A percentile compares a stretch with the other conserved stretches of the same genome.
phyloP scores from a whole-genome alignment of 139 green algal genomes.

The Asterochloris sp. region DNA sequence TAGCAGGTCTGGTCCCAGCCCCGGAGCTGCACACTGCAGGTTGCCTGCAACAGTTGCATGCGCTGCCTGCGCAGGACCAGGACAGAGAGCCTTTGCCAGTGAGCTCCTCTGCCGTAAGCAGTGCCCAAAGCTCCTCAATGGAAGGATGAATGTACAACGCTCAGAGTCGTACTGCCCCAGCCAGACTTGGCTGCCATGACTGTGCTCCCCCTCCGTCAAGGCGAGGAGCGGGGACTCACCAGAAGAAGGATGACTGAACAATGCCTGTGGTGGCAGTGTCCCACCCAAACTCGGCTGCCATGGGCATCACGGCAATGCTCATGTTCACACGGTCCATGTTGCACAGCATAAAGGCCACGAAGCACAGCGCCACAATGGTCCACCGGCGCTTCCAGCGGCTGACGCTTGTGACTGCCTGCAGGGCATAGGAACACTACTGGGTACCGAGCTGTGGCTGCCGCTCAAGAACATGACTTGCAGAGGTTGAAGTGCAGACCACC shows the following conservation, averaged over 20 bases:
- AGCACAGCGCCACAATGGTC: slow-evolving; percentile 85
- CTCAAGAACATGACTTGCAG: no score
- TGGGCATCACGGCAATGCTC: slow-evolving; percentile 95
- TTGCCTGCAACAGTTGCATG: no score
- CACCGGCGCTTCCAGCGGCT: slow-evolving; percentile 48
- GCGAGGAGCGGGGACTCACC: slow-evolving; percentile 41
- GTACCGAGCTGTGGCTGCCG: no score
- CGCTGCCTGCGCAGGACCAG: no score
- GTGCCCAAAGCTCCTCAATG: neutral
- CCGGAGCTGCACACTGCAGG: no score
- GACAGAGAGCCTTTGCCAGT: no score
- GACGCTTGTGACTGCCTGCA: slow-evolving; percentile 7
- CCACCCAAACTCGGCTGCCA: slow-evolving; percentile 87
- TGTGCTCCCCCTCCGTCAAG: neutral
- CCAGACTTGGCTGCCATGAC: no score
- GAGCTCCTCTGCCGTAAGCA: neutral
- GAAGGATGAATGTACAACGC: no score
- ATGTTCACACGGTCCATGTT: slow-evolving; percentile 98
- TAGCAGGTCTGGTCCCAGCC: no score
- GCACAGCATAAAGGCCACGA: slow-evolving; percentile 93
- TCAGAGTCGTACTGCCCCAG: no score
- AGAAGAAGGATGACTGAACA: slow-evolving; percentile 98
- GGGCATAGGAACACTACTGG: slow-evolving; percentile 3
- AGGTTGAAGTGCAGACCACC: no score
- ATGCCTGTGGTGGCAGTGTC: slow-evolving; percentile 80